These are phyloP conservation scores for Colletotrichum magnum DNA, from an alignment of 2,329 filamentous ascomycete genomes.

Conservation along the genomic window DNA sequence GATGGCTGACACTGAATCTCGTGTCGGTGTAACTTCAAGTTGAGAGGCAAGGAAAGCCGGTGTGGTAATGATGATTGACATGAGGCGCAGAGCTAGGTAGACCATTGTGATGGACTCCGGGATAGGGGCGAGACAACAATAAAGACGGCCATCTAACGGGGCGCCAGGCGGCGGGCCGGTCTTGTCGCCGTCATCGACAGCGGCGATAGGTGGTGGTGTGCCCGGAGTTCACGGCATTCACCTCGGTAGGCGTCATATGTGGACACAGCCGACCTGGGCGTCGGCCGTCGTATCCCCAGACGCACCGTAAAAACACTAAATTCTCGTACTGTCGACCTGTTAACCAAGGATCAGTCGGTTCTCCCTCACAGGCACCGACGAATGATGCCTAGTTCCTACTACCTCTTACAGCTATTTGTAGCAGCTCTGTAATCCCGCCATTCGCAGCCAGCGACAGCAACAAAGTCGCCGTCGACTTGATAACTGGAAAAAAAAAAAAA, in stretches of 20 bases:
- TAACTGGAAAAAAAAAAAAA: too few relatives aligned
- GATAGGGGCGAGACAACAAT: not conserved
- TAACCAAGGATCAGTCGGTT: conserved; percentile 33
- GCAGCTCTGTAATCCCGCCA: not conserved
- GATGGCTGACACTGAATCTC: not conserved
- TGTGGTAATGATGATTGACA: conserved; percentile 3
- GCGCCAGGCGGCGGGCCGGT: conserved; percentile 16
- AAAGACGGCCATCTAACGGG: conserved; percentile 18
- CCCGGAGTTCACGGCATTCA: conserved; percentile 35
- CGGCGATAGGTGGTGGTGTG: conserved; percentile 28
- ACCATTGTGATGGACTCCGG: not conserved
- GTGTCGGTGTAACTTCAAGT: not conserved
- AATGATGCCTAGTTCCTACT: not conserved
- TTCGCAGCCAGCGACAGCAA: not conserved
- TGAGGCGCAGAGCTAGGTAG: conserved; percentile 7
- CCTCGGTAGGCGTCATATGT: conserved; percentile 38
- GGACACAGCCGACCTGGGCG: conserved; percentile 19
- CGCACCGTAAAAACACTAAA: conserved; percentile 34
- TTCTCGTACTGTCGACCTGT: conserved; percentile 28
- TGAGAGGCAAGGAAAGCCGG: not conserved
- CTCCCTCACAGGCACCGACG: not conserved
- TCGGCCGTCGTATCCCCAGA: conserved; percentile 22
- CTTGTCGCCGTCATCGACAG: conserved; percentile 33
- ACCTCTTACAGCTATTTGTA: not conserved
- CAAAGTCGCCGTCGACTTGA: not conserved